Evolutionary conservation across 2,329 filamentous ascomycete species (phyloP).

Genomic region (Diaporthe aspalathi): DNA sequence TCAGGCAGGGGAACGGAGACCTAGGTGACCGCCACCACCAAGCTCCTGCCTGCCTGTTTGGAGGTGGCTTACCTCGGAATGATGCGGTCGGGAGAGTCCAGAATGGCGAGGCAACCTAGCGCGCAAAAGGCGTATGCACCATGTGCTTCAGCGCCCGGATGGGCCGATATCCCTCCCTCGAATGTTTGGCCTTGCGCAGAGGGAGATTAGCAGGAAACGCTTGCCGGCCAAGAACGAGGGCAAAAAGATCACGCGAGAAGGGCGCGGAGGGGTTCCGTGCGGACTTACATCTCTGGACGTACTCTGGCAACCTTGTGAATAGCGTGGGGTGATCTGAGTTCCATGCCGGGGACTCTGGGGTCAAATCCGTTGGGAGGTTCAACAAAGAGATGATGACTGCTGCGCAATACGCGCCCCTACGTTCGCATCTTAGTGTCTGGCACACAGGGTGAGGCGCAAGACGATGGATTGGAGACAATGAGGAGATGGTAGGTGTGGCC

Average conservation of each 20-base stretch:
- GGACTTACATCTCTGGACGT: slow-evolving; percentile 80
- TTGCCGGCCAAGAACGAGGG: slow-evolving; percentile 31
- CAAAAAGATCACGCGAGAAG: slow-evolving; percentile 7
- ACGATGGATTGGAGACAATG: neutral
- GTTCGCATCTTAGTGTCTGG: slow-evolving; percentile 34
- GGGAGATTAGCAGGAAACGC: slow-evolving; percentile 41
- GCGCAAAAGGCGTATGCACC: slow-evolving; percentile 97
- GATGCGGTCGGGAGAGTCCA: slow-evolving; percentile 81
- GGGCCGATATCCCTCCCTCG: slow-evolving; percentile 91
- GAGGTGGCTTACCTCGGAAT: slow-evolving; percentile 72
- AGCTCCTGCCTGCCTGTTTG: slow-evolving; percentile 31
- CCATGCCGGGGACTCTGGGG: slow-evolving; percentile 76
- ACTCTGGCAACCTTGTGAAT: slow-evolving; percentile 79
- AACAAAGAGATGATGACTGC: slow-evolving; percentile 86
- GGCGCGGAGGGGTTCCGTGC: slow-evolving; percentile 36
- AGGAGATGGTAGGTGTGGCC: neutral
- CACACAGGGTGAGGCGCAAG: neutral
- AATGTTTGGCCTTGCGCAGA: slow-evolving; percentile 82
- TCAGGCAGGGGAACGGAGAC: slow-evolving; percentile 37
- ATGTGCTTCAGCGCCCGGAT: slow-evolving; percentile 90
- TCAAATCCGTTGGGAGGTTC: slow-evolving; percentile 83
- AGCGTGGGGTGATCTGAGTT: slow-evolving; percentile 70
- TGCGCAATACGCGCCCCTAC: slow-evolving; percentile 90
- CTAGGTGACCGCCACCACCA: slow-evolving; percentile 24
- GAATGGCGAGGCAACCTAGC: slow-evolving; percentile 86